Evolutionary conservation across 2,329 filamentous ascomycete genomes (phyloP).

Genomic region (Penicillium occitanis): DNA sequence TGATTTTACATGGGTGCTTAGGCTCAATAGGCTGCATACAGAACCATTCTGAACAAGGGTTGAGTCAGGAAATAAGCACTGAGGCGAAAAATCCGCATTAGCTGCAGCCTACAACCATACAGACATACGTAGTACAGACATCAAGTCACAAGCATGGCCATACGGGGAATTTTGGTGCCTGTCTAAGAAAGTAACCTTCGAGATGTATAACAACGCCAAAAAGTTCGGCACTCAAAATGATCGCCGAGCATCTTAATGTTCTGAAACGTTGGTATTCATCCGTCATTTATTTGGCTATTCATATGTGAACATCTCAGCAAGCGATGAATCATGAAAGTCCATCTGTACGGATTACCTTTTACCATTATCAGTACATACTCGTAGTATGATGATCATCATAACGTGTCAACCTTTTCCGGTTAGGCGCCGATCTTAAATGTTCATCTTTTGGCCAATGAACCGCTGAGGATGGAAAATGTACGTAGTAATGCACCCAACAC

Average conservation of each 20-base stretch:
- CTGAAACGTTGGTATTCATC: background rate
- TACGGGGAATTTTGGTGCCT: conserved; percentile 10
- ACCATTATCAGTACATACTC: background rate
- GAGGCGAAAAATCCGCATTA: background rate
- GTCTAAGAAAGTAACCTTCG: background rate
- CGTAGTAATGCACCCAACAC: background rate
- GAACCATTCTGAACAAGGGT: background rate
- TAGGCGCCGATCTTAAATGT: background rate
- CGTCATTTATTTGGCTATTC: background rate
- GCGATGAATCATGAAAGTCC: background rate
- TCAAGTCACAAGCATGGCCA: background rate
- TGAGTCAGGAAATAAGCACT: background rate
- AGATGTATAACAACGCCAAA: background rate
- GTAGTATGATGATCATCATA: background rate
- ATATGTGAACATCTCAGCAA: background rate
- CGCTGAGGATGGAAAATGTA: background rate
- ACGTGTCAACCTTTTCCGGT: background rate
- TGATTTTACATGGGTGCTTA: background rate
- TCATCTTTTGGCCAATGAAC: background rate
- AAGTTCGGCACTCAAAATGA: background rate
- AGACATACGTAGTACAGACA: background rate
- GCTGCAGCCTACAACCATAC: background rate
- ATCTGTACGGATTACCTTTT: background rate
- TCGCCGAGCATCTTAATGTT: background rate
- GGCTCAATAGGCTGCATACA: background rate